Conservation (phyloP, 169 alveolate genomes). For the Babesia bovis region DNA sequence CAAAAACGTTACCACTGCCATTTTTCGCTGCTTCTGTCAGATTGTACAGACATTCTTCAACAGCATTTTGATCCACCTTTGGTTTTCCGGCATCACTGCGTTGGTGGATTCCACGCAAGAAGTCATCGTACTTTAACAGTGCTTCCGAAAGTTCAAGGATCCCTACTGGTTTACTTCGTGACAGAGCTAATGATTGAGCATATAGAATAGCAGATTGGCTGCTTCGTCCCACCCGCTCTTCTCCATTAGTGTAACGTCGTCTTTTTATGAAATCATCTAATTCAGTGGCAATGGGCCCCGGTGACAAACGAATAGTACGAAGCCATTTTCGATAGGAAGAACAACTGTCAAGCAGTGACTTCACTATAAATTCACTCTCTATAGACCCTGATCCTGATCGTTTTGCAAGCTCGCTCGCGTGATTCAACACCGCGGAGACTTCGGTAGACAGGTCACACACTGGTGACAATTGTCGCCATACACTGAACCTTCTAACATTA, state of each 20-base stretch:
- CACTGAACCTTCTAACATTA: background rate
- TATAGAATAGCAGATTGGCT: slow-evolving; percentile 88
- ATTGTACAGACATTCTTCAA: slow-evolving; percentile 30
- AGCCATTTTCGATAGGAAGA: background rate
- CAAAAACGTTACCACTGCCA: slow-evolving; percentile 50
- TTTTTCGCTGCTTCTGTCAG: slow-evolving; percentile 76
- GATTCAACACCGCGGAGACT: slow-evolving; percentile 13
- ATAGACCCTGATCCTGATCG: slow-evolving; percentile 21
- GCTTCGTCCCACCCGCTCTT: slow-evolving; percentile 88
- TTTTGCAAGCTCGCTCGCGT: slow-evolving; percentile 6
- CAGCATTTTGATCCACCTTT: slow-evolving; percentile 76
- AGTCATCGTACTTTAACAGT: slow-evolving; percentile 87
- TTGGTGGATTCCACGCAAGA: slow-evolving; percentile 89
- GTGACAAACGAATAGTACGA: background rate
- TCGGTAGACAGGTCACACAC: slow-evolving; percentile 27
- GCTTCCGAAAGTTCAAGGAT: slow-evolving; percentile 88
- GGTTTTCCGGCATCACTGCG: slow-evolving; percentile 90
- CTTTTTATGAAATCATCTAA: slow-evolving; percentile 5
- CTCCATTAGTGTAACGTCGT: slow-evolving; percentile 28
- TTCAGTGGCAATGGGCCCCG: background rate
- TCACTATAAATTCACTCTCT: slow-evolving; percentile 25
- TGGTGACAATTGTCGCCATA: slow-evolving; percentile 2
- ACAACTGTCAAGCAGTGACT: slow-evolving; percentile 13
- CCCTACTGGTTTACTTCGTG: slow-evolving; percentile 87
- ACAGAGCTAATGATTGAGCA: slow-evolving; percentile 90